These are phyloP conservation scores for Paramecium biaurelia DNA, from an alignment of 73 alveolate genomes.

Conservation along the genomic window DNA sequence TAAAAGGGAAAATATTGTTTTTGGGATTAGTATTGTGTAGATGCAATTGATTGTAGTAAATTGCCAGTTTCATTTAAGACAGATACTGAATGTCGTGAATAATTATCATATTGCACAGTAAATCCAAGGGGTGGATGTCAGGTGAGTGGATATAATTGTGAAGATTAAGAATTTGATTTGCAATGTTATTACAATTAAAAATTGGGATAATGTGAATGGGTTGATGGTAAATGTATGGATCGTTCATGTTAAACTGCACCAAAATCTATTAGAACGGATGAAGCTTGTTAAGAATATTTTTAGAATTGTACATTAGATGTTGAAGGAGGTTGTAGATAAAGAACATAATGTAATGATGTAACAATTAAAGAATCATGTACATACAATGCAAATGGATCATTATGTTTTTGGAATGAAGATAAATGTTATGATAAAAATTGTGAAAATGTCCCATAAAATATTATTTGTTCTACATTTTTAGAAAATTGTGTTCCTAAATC, in stretches of 20 bases:
- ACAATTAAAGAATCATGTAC: not conserved
- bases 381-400: not conserved
- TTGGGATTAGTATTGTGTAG: not conserved
- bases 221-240: not conserved
- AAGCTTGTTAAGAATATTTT: not conserved
- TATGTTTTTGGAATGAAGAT: conserved; percentile 20
- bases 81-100: conserved; percentile 15
- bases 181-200: conserved; percentile 1
- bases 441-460: not conserved
- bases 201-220: conserved; percentile 25
- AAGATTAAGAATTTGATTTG: not conserved
- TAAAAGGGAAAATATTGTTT: not conserved
- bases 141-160: conserved; percentile 8
- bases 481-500: not conserved
- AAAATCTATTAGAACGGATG: not conserved
- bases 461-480: not conserved
- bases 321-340: conserved; percentile 21
- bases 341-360: conserved; percentile 15
- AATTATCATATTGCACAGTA: not conserved
- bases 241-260: conserved; percentile 18
- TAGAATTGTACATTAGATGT: not conserved
- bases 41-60: not conserved
- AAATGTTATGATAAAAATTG: conserved; percentile 25
- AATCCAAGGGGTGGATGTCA: conserved; percentile 40
- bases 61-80: not conserved